phyloP scores from a whole-genome alignment of 768 basidiomycete genomes.

The Leccinum rimulosum region DNA sequence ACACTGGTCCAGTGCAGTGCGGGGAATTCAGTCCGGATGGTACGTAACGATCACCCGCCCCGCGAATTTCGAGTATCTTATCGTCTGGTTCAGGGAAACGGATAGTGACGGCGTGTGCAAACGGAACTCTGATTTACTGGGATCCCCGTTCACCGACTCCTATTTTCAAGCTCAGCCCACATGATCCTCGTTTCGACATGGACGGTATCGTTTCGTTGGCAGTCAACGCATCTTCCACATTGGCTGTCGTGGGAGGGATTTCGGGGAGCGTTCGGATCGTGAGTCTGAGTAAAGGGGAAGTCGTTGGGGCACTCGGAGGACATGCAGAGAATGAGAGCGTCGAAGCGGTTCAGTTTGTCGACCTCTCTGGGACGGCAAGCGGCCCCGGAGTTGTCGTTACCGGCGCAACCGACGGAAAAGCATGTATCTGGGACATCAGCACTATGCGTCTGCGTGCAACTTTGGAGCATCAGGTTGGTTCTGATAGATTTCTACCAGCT shows the following conservation, averaged over 20 bases:
- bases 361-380: slow-evolving; percentile 56
- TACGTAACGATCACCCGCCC: slow-evolving; percentile 21
- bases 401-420: slow-evolving; percentile 91
- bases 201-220: slow-evolving; percentile 86
- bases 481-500: neutral
- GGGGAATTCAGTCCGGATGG: slow-evolving; percentile 94
- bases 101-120: slow-evolving; percentile 82
- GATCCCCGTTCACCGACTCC: slow-evolving; percentile 80
- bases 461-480: slow-evolving; percentile 73
- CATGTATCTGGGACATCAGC: slow-evolving; percentile 90
- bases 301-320: slow-evolving; percentile 73
- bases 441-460: slow-evolving; percentile 84
- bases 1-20: slow-evolving; percentile 78
- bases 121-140: slow-evolving; percentile 85
- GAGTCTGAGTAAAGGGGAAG: slow-evolving; percentile 82
- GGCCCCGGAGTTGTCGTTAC: slow-evolving; percentile 66
- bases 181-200: slow-evolving; percentile 73
- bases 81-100: slow-evolving; percentile 60
- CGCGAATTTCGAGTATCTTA: neutral
- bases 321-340: slow-evolving; percentile 88
- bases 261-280: slow-evolving; percentile 85
- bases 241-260: slow-evolving; percentile 89
- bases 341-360: slow-evolving; percentile 82
- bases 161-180: slow-evolving; percentile 72
- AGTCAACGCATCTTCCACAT: slow-evolving; percentile 79